Conservation (phyloP, 139 green algal genomes). For the Haematococcus lacustris region DNA sequence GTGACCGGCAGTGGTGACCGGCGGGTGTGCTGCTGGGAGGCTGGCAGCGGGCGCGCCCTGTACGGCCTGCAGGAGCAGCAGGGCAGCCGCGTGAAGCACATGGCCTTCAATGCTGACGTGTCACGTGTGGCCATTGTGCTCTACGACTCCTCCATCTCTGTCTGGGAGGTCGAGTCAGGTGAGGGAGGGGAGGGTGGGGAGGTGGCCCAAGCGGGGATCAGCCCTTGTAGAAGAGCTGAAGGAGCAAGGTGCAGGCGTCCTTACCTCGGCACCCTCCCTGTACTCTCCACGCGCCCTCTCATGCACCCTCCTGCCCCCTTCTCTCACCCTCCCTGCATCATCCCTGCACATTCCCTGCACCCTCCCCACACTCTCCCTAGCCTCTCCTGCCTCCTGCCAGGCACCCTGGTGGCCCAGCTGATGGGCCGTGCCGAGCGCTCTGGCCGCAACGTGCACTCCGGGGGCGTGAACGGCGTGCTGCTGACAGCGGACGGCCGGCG, state of each 20-base stretch:
- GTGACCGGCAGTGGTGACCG: neutral
- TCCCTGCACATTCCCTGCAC: no score
- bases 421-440: conserved; percentile 25
- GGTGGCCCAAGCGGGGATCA: no score
- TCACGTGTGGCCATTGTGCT: conserved; percentile 26
- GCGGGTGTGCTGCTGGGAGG: neutral
- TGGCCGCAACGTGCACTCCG: conserved; percentile 25
- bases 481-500: conserved; percentile 30
- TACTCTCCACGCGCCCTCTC: no score
- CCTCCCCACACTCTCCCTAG: no score
- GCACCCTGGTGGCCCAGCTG: conserved; percentile 29
- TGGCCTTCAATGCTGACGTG: conserved; percentile 36
- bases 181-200: no score
- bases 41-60: neutral
- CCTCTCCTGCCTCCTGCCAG: no score
- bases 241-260: no score
- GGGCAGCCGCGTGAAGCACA: conserved; percentile 42
- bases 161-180: conserved; percentile 56
- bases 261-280: no score
- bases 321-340: no score
- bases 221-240: no score
- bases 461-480: conserved; percentile 51
- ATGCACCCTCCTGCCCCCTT: no score
- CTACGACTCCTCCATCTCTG: conserved; percentile 47
- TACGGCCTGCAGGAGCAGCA: conserved; percentile 25